Evolutionary conservation across 1,284 basidiomycete genomes (phyloP).

Genomic region (Cutaneotrichosporon sp.): DNA sequence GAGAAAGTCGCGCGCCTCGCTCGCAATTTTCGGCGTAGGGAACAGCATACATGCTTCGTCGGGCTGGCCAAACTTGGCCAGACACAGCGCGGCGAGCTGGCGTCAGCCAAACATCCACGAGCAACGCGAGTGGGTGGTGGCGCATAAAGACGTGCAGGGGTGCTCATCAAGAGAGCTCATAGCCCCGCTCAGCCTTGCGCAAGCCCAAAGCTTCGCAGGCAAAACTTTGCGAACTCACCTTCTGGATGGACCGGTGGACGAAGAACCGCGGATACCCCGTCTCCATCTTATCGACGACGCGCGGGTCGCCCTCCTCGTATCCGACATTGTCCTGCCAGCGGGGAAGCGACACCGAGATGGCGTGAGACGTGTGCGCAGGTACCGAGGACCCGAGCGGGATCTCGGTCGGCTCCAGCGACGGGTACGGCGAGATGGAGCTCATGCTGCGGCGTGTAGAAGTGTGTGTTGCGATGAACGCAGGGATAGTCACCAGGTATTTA

Average conservation of each 20-base stretch:
- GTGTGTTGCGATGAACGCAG: no score
- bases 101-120: not conserved
- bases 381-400: conserved; percentile 49
- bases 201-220: no score
- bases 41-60: conserved; percentile 72
- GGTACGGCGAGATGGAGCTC: no score
- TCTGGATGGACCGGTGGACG: conserved; percentile 79
- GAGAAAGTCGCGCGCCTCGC: conserved; percentile 71
- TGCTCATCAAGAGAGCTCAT: not conserved
- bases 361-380: conserved; percentile 60
- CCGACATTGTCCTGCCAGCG: conserved; percentile 89
- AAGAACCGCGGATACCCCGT: conserved; percentile 98
- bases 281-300: conserved; percentile 76
- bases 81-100: conserved; percentile 70
- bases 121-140: not conserved
- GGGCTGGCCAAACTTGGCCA: conserved; percentile 65
- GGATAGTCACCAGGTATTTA: no score
- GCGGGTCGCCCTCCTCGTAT: conserved; percentile 87
- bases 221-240: conserved; percentile 60
- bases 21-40: conserved; percentile 65
- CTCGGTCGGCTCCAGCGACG: conserved; percentile 10
- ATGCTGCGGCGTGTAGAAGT: no score
- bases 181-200: not conserved
- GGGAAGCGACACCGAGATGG: conserved; percentile 94
- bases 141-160: not conserved